Conservation (phyloP, 306 rosid genomes). For the Lablab purpureus region DNA sequence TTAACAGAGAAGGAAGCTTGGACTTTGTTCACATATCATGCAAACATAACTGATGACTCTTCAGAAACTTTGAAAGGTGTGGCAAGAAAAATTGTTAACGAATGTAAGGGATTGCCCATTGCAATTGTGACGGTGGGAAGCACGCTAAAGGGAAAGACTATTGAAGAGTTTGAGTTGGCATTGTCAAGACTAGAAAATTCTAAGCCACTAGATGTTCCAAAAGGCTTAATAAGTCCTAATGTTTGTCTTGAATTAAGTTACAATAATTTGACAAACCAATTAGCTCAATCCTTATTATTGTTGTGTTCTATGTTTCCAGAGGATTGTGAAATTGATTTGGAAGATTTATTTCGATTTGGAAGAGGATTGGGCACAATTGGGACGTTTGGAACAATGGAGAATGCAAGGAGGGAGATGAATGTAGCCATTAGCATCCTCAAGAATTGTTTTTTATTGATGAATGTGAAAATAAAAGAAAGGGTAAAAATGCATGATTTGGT, state of each 20-base stretch:
- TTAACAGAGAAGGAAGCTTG: neutral
- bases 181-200: neutral
- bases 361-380: neutral
- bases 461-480: neutral
- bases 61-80: neutral
- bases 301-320: conserved; percentile 44
- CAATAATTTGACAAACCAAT: neutral
- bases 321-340: conserved; percentile 34
- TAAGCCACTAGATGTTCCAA: neutral
- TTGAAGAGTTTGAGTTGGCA: conserved; percentile 14
- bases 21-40: conserved; percentile 14
- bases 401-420: neutral
- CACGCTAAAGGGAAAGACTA: neutral
- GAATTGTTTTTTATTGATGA: conserved; percentile 30
- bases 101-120: conserved; percentile 38
- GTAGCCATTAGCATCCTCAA: neutral
- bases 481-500: conserved; percentile 46
- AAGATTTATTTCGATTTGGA: conserved; percentile 11
- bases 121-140: conserved; percentile 34
- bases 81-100: neutral
- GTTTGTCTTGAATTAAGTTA: conserved; percentile 28
- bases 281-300: conserved; percentile 5
- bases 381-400: neutral
- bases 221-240: neutral
- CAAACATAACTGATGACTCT: neutral